phyloP scores from a whole-genome alignment of 192 early-diverging fungal species.

The Phycomyces nitens region DNA sequence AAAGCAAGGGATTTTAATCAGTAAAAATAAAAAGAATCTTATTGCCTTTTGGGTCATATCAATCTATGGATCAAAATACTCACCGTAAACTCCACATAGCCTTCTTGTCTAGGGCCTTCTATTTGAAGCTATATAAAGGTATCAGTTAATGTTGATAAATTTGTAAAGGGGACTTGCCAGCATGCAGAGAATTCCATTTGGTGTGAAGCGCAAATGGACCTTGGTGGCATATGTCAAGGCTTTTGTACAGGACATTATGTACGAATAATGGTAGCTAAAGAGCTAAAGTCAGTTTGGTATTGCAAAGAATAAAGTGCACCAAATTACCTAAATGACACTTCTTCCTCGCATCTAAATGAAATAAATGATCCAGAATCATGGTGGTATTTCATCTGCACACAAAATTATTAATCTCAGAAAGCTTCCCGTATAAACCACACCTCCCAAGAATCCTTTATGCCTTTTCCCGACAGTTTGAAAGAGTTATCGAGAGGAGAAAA shows the following conservation, averaged over 20 bases:
- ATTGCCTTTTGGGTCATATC: not conserved
- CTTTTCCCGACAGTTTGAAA: slow-evolving; percentile 9
- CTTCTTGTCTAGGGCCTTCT: not conserved
- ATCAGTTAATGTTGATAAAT: not conserved
- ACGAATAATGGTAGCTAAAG: slow-evolving; percentile 6
- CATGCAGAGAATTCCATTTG: too few relatives aligned
- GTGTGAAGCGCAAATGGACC: too few relatives aligned
- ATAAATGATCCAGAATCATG: slow-evolving; percentile 9
- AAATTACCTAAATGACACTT: slow-evolving; percentile 9
- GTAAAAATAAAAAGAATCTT: not conserved
- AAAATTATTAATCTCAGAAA: not conserved
- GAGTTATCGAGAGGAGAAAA: slow-evolving; percentile 21
- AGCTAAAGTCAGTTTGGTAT: too few relatives aligned
- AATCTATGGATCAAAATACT: slow-evolving; percentile 5
- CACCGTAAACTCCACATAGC: slow-evolving; percentile 10
- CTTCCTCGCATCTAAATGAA: not conserved
- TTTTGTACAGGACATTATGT: slow-evolving; percentile 4
- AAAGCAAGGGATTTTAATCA: not conserved
- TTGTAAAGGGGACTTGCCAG: not conserved
- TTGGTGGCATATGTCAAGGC: not conserved
- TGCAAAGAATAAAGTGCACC: too few relatives aligned
- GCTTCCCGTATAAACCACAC: slow-evolving; percentile 3
- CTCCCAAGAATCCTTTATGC: slow-evolving; percentile 6
- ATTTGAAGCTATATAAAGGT: slow-evolving; percentile 8
- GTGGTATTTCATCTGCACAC: not conserved